Conservation (phyloP, 2,329 filamentous ascomycete genomes). For the Emergomyces orientalis region DNA sequence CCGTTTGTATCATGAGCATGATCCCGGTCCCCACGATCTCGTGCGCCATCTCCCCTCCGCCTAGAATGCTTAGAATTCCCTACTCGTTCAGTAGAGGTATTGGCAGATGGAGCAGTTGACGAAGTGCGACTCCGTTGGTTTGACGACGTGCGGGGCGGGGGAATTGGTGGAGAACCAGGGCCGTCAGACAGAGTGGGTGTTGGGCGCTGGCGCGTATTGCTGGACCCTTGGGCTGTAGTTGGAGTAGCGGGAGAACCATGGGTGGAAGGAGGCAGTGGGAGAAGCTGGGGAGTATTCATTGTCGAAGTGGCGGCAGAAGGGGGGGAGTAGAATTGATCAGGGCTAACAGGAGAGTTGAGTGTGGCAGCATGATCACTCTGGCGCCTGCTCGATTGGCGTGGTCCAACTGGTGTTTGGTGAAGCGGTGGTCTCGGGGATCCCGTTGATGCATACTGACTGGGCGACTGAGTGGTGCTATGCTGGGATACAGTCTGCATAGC, state of each 20-base stretch:
- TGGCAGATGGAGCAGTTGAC: slow-evolving; percentile 29
- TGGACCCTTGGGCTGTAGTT: slow-evolving; percentile 12
- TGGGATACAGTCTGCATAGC: slow-evolving; percentile 54
- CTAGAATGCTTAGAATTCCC: slow-evolving; percentile 34
- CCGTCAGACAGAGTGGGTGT: slow-evolving; percentile 36
- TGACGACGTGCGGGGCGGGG: slow-evolving; percentile 74
- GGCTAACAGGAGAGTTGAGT: slow-evolving; percentile 19
- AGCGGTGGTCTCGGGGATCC: slow-evolving; percentile 44
- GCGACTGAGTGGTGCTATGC: slow-evolving; percentile 42
- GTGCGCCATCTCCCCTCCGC: slow-evolving; percentile 30
- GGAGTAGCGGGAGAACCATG: slow-evolving; percentile 36
- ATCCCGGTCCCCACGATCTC: slow-evolving; percentile 24
- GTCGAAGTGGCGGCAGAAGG: slow-evolving; percentile 30
- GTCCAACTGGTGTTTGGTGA: slow-evolving; percentile 42
- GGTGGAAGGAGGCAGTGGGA: slow-evolving; percentile 34
- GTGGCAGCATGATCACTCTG: slow-evolving; percentile 14
- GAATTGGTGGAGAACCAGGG: slow-evolving; percentile 55
- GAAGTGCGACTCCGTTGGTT: slow-evolving; percentile 45
- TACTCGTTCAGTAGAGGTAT: slow-evolving; percentile 28
- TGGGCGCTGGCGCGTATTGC: slow-evolving; percentile 19
- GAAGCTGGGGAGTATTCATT: slow-evolving; percentile 39
- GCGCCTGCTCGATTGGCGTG: slow-evolving; percentile 15
- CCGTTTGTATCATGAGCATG: slow-evolving; percentile 33
- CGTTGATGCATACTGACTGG: slow-evolving; percentile 36
- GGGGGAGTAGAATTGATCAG: slow-evolving; percentile 25